Percentiles rank a stretch among this genome's conserved stretches.
Conservation (phyloP, 2,329 filamentous ascomycete species). For the Fusarium sulawesiense region DNA sequence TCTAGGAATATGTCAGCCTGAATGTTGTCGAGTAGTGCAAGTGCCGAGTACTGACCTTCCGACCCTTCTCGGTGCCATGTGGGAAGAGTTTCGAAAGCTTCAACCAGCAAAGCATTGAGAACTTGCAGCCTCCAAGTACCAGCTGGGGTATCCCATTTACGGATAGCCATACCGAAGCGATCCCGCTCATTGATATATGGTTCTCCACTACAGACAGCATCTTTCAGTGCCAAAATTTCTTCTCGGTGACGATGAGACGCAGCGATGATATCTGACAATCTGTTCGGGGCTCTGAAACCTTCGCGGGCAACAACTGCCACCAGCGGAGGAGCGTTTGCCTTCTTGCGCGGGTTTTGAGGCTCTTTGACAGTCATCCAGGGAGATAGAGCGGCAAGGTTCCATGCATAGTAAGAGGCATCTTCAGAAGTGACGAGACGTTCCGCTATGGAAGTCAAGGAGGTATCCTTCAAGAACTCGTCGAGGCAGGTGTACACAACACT, state of each 20-base stretch:
- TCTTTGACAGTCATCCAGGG: conserved; percentile 73
- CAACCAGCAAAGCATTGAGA: conserved; percentile 73
- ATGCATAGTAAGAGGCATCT: conserved; percentile 77
- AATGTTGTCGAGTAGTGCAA: conserved; percentile 34
- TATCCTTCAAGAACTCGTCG: conserved; percentile 59
- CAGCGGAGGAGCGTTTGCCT: conserved; percentile 63
- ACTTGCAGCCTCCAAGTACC: conserved; percentile 78
- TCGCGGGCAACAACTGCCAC: conserved; percentile 71
- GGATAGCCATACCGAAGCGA: conserved; percentile 78
- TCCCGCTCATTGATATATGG: conserved; percentile 66
- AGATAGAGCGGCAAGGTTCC: conserved; percentile 78
- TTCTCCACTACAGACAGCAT: conserved; percentile 60
- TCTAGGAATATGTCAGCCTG: conserved; percentile 48
- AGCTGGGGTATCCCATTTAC: conserved; percentile 72
- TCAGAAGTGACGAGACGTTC: conserved; percentile 68
- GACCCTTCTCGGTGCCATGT: conserved; percentile 47
- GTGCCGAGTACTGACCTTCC: conserved; percentile 52
- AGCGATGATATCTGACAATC: conserved; percentile 74
- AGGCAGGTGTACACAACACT: conserved; percentile 72
- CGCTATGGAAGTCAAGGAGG: conserved; percentile 61
- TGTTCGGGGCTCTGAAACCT: conserved; percentile 84
- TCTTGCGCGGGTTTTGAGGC: conserved; percentile 58
- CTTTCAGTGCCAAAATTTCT: conserved; percentile 73
- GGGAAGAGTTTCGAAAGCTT: conserved; percentile 61
- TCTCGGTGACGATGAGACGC: conserved; percentile 71